Conservation (phyloP, 83 land plant species). For the Isoetes engelmannii region DNA sequence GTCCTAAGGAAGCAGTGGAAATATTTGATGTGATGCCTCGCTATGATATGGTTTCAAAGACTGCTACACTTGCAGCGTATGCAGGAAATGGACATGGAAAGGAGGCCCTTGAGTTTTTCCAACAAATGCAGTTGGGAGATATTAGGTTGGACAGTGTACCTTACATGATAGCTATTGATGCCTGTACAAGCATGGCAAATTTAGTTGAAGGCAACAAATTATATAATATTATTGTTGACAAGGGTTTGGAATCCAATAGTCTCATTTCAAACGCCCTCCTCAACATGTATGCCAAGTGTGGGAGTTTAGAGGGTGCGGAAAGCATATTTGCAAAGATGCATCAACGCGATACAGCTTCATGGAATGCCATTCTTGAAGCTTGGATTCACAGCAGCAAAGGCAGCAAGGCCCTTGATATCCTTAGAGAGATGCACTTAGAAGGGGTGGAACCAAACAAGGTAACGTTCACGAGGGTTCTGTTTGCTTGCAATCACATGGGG, state of each 20-base stretch:
- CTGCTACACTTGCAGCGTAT: not conserved
- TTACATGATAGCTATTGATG: not conserved
- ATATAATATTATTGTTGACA: too few relatives aligned
- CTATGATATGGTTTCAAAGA: not conserved
- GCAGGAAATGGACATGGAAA: not conserved
- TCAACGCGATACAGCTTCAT: not conserved
- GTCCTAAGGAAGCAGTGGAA: not conserved
- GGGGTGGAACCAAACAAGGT: not conserved
- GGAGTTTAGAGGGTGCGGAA: not conserved
- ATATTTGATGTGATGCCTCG: not conserved
- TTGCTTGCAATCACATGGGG: not conserved
- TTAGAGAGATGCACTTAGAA: conserved; percentile 2
- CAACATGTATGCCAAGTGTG: not conserved
- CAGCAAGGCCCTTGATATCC: not conserved
- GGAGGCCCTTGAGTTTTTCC: not conserved
- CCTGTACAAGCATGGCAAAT: not conserved
- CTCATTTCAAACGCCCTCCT: not conserved
- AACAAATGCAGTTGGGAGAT: not conserved
- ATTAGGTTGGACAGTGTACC: not conserved
- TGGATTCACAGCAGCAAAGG: not conserved
- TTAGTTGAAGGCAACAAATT: not conserved
- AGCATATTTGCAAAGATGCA: not conserved
- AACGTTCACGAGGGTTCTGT: not conserved
- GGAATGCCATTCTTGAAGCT: not conserved
- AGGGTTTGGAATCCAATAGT: conserved; percentile 1